Evolutionary conservation across 148 eudicot genomes (phyloP).

Genomic region (Camellia japonica): DNA sequence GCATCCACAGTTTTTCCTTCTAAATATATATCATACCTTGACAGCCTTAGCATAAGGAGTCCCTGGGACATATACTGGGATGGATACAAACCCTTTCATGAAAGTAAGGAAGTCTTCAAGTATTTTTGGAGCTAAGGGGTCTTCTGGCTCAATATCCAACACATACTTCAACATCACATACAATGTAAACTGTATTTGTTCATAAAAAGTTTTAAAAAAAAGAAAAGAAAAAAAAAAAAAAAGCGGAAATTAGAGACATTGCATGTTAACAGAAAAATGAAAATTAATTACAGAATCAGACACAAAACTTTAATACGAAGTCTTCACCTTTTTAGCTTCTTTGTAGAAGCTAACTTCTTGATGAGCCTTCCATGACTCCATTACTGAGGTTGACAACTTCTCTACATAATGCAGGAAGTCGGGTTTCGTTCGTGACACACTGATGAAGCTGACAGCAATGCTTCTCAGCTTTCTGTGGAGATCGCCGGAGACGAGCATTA

Average conservation of each 20-base stretch:
- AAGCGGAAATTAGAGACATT: too few species aligned
- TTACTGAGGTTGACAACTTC: slow-evolving; percentile 22
- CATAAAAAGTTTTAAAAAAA: background rate
- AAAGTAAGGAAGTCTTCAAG: slow-evolving; percentile 42
- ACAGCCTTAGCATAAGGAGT: slow-evolving; percentile 48
- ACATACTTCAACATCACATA: too few species aligned
- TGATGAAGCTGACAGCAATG: slow-evolving; percentile 35
- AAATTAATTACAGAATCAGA: too few species aligned
- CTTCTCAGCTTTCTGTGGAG: slow-evolving; percentile 45
- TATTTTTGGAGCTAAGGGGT: slow-evolving; percentile 26
- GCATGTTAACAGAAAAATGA: too few species aligned
- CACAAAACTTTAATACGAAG: too few species aligned
- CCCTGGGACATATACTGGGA: slow-evolving; percentile 46
- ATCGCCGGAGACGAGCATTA: slow-evolving; percentile 44
- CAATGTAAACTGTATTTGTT: slow-evolving; percentile 19
- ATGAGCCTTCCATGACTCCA: slow-evolving; percentile 35
- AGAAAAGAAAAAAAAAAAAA: too few species aligned
- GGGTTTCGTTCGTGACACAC: slow-evolving; percentile 29
- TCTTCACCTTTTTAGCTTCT: slow-evolving; percentile 21
- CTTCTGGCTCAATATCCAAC: slow-evolving; percentile 4
- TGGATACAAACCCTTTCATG: slow-evolving; percentile 61
- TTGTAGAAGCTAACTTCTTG: slow-evolving; percentile 11
- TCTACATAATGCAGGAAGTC: slow-evolving; percentile 34
- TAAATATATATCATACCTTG: slow-evolving; percentile 28
- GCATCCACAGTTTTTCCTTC: background rate